Base-by-base conservation (phyloP, 2,329 filamentous ascomycete genomes). In the Fusarium lateritium region DNA sequence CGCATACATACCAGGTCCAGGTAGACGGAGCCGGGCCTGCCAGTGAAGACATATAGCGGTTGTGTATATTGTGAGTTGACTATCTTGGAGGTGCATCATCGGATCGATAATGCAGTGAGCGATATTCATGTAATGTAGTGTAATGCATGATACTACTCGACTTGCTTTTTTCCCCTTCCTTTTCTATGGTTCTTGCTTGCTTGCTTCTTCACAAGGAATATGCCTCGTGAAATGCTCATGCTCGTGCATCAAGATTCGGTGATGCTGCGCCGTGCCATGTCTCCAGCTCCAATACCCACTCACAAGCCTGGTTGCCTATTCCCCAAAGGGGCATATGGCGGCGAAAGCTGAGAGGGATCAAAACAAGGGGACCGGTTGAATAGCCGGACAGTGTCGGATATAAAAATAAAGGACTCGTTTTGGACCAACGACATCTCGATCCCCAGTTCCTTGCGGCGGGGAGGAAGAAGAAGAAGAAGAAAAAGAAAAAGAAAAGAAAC, bases 401-500 rank as follows among this genome's bases (percentile, higher is more conserved):
- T 31, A 10, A 31, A 31, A 31, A 31, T 10, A 31, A 31, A 31
- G 28, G 28, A 31, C 28, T 31, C 7, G 9, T 6, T 6, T 28
- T 28, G 22, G 31, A 38, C 24, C 19, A 26, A 21, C 21, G 8
- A 34, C 14, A 58, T 52, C 31, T 15, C 26, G 31, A 36, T 54
- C 17, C 24, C 15, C 19, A 10, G 14, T 2, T 54, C 5, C 21
- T n/a, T 31, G 10, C 10, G 10, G 28, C 28, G 17, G 52, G 31
- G 39, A 49, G 56, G 44, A 62, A 63, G 49, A 50, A 62, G 62
- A 17, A 13, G 31, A 53, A 46, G 19, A 19, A 19, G 19, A 19
- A 62, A 39, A 62, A 63, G 49, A 50, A 62, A 62, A 17, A 13
- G 31, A 53, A 46, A 22, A 34, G 28, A 28, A 47, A 60, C 19